Evolutionary conservation across 2,329 filamentous ascomycete species (phyloP).

Genomic region (Cladosporium oxysporum): DNA sequence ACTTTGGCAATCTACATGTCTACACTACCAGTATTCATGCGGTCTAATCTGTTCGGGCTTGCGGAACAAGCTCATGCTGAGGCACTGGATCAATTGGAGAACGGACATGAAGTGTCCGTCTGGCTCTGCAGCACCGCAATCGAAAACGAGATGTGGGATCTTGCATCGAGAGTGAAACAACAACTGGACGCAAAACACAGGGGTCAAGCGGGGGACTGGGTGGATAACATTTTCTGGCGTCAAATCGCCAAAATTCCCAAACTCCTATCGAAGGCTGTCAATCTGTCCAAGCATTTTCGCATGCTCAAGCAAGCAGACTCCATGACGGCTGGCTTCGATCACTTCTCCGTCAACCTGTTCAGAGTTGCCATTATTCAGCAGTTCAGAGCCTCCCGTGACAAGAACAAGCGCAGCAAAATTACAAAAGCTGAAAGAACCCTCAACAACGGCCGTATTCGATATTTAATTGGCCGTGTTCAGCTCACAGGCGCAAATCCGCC

Average conservation of each 20-base stretch:
- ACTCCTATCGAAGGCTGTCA: constrained; percentile 24
- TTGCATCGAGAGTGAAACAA: constrained; percentile 24
- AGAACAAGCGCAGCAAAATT: neutral
- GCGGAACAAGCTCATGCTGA: constrained; percentile 30
- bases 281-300: constrained; percentile 19
- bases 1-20: constrained; percentile 29
- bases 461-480: constrained; percentile 22
- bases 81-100: constrained; percentile 30
- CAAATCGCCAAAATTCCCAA: constrained; percentile 25
- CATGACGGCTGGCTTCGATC: constrained; percentile 1
- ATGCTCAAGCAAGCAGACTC: constrained; percentile 16
- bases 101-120: constrained; percentile 29
- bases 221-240: constrained; percentile 29
- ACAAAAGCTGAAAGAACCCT: neutral
- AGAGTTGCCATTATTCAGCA: constrained; percentile 25
- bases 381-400: constrained; percentile 11
- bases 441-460: constrained; percentile 20
- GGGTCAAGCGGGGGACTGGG: constrained; percentile 2
- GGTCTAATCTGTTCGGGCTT: constrained; percentile 21
- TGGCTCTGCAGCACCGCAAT: constrained; percentile 27
- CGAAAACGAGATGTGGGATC: constrained; percentile 22
- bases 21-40: constrained; percentile 25
- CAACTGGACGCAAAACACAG: constrained; percentile 21
- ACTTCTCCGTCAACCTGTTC: constrained; percentile 24
- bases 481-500: constrained; percentile 17